Evolutionary conservation across 805 yeast genomes (phyloP).

Genomic region (Blastobotrys parvus): DNA sequence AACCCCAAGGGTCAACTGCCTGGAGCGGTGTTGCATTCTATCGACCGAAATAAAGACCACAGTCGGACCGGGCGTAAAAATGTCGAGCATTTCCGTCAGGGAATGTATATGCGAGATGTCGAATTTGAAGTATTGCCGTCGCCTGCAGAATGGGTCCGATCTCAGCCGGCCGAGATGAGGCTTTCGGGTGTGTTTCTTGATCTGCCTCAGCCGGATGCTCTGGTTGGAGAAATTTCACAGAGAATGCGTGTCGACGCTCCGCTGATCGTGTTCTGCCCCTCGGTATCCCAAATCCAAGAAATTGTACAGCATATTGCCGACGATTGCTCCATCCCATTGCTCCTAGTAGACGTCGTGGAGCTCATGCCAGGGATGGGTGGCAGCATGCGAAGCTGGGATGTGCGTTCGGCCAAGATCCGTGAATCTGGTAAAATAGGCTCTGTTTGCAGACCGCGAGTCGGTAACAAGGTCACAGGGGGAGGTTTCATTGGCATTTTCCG

Average conservation of each 20-base stretch:
- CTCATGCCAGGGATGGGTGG: constrained; percentile 43
- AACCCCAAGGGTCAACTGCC: constrained; percentile 26
- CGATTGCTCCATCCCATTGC: constrained; percentile 28
- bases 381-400: constrained; percentile 46
- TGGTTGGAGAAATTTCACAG: constrained; percentile 28
- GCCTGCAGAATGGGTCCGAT: constrained; percentile 35
- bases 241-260: constrained; percentile 36
- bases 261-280: constrained; percentile 39
- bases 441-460: constrained; percentile 46
- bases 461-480: constrained; percentile 40
- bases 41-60: constrained; percentile 36
- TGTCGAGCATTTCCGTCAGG: constrained; percentile 33
- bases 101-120: constrained; percentile 38
- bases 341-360: constrained; percentile 35
- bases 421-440: constrained; percentile 34
- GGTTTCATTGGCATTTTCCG: constrained; percentile 40
- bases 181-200: constrained; percentile 38
- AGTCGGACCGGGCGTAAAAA: constrained; percentile 36
- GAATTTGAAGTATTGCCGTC: constrained; percentile 37
- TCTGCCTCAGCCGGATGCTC: constrained; percentile 36
- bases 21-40: constrained; percentile 36
- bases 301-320: constrained; percentile 28
- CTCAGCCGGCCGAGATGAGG: constrained; percentile 16
- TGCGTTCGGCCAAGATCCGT: constrained; percentile 33
- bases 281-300: constrained; percentile 40